Evolutionary conservation across 345 rosid species (phyloP).

Genomic region (Salix dunnii): DNA sequence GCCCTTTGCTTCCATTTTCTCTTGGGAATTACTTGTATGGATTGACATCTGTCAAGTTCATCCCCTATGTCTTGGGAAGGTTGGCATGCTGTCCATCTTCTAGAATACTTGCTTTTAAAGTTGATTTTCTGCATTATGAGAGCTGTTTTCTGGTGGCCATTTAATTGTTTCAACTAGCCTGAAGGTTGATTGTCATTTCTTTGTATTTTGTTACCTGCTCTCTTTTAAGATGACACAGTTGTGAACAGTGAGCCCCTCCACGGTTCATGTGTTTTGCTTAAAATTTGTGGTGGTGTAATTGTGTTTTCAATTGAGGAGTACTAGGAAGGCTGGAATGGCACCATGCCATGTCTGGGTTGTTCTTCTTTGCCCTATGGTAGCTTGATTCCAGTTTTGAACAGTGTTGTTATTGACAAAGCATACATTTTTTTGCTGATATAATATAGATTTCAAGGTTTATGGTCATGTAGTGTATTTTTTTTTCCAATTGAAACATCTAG

Average conservation of each 20-base stretch:
- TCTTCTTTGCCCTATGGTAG: neutral
- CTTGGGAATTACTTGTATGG: slow-evolving; percentile 93
- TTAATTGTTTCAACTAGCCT: neutral
- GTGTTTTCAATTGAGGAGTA: neutral
- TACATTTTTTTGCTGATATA: neutral
- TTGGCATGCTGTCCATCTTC: slow-evolving; percentile 23
- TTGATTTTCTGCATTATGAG: neutral
- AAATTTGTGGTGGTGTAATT: neutral
- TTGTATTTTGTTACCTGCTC: neutral
- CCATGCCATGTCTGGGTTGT: neutral
- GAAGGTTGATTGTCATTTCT: neutral
- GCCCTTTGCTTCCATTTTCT: slow-evolving; percentile 96
- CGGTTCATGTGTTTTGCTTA: neutral
- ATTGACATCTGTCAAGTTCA: slow-evolving; percentile 86
- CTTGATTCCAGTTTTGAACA: neutral
- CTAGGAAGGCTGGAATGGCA: neutral
- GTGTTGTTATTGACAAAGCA: neutral
- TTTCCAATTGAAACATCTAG: neutral
- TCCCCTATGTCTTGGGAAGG: slow-evolving; percentile 93
- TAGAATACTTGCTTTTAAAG: neutral
- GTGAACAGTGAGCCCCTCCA: neutral
- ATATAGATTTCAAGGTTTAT: neutral
- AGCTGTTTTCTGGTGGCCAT: neutral
- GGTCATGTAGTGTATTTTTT: neutral
- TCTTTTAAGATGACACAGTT: neutral